Evolutionary conservation across 345 rosid species (phyloP).

Genomic region (Balakata baccata): DNA sequence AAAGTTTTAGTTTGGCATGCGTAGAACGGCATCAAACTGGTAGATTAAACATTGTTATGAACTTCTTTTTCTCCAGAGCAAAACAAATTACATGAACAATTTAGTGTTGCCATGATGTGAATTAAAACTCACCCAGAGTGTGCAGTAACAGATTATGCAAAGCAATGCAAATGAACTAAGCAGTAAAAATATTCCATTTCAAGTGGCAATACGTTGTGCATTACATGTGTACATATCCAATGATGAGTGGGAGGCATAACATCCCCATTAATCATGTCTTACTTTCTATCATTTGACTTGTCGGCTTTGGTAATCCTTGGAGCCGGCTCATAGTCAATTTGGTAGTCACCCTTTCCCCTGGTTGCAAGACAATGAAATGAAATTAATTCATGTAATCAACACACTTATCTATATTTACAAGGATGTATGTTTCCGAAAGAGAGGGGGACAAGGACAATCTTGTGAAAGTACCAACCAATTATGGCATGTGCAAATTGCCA

Average conservation of each 20-base stretch:
- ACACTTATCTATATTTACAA: not conserved
- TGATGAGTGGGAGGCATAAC: not conserved
- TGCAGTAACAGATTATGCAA: not conserved
- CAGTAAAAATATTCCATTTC: not conserved
- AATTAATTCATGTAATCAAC: conserved; percentile 2
- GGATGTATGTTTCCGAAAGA: not conserved
- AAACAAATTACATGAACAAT: not conserved
- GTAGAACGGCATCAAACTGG: not conserved
- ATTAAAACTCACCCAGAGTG: not conserved
- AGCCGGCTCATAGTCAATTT: conserved; percentile 87
- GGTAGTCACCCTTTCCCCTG: conserved; percentile 92
- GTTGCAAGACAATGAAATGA: conserved; percentile 23
- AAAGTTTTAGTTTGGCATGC: not conserved
- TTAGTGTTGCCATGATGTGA: not conserved
- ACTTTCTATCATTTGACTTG: conserved; percentile 77
- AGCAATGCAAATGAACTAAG: not conserved
- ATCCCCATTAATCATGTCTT: conserved; percentile 26
- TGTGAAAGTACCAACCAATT: not conserved
- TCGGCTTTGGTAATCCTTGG: conserved; percentile 90
- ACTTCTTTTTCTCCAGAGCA: not conserved
- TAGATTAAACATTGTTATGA: not conserved
- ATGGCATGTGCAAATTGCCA: too few relatives aligned
- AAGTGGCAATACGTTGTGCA: not conserved
- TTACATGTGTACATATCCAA: not conserved
- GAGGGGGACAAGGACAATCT: not conserved